Base-by-base conservation (phyloP, 2,329 filamentous ascomycete species). In the Fusarium sororula region DNA sequence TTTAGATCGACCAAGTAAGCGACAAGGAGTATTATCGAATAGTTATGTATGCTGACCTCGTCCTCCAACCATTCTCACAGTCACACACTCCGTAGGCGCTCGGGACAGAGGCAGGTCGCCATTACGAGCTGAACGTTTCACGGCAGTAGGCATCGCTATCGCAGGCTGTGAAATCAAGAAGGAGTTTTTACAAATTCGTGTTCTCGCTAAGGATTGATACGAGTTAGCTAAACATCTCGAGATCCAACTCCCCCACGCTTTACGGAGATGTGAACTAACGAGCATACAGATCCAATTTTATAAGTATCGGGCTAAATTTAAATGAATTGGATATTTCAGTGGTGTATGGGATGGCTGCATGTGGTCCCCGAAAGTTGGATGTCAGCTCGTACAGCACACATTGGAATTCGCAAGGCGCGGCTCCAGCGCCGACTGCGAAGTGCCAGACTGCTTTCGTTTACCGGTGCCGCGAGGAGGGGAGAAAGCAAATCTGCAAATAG, bases 401-500 rank as follows among this genome's bases (percentile, higher is more conserved):
- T 38, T 50, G 14, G 15, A 39, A 14, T 48, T 55, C 58, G 54
- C 66, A 63, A 48, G 47, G 62, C 62, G 50, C 63, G 71, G 62
- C 47, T 62, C 70, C 26, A 56, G 66, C 57, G 57, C 41, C 59
- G 59, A 66, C 41, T 42, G 45, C 73, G 53, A 59, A 42, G 50
- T 53, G 64, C 42, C 56, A 47, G 39, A 37, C 41, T 54, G 18
- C 50, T 54, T 63, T 39, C 44, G 32, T 62, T 24, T 38, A 63
- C 42, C 32, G 32, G 32, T 54, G 55, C 38, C 42, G 51, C 65
- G 47, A 53, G 44, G 58, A 76, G 17, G 32, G 75, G 75, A 74
- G 70, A 47, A 77, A 77, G 73, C 42, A 76, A 78, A 50, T 68
- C 58, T 35, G 61, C 42, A 51, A 72, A 47, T 63, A 44, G 60